These are phyloP conservation scores for Hypsizygus marmoreus DNA, from an alignment of 768 basidiomycete species.

Conservation along the genomic window DNA sequence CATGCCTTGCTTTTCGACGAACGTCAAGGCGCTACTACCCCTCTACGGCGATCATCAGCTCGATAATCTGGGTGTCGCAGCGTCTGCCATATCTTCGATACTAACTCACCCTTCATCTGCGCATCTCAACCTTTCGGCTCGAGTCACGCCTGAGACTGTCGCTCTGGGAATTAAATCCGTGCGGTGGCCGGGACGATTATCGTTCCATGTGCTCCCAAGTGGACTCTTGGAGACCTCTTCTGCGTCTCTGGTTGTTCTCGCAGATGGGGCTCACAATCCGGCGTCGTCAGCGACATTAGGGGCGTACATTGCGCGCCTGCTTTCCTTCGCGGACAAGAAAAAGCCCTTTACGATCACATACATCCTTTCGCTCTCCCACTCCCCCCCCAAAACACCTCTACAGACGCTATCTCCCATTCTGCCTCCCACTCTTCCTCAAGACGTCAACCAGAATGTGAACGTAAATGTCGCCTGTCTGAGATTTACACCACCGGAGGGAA, in stretches of 20 bases:
- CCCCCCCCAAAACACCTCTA: slow-evolving; percentile 79
- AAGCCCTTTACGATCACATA: slow-evolving; percentile 54
- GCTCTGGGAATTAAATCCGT: slow-evolving; percentile 57
- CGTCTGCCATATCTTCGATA: slow-evolving; percentile 61
- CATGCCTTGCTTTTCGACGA: slow-evolving; percentile 45
- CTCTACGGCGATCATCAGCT: slow-evolving; percentile 85
- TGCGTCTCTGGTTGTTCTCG: slow-evolving; percentile 51
- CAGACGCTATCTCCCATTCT: slow-evolving; percentile 75
- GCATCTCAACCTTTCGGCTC: slow-evolving; percentile 22
- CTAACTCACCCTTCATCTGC: slow-evolving; percentile 39
- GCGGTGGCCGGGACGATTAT: slow-evolving; percentile 83
- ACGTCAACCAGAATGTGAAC: slow-evolving; percentile 30
- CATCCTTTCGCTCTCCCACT: slow-evolving; percentile 81
- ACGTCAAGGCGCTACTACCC: slow-evolving; percentile 55
- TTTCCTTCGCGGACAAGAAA: slow-evolving; percentile 19
- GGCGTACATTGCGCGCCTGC: slow-evolving; percentile 55
- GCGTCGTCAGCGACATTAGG: slow-evolving; percentile 72
- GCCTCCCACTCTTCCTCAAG: slow-evolving; percentile 32
- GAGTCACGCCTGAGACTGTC: slow-evolving; percentile 54
- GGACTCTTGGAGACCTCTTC: slow-evolving; percentile 14
- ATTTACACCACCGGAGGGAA: slow-evolving; percentile 81
- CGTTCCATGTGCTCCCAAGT: slow-evolving; percentile 52
- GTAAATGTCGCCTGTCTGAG: slow-evolving; percentile 53
- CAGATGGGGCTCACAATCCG: slow-evolving; percentile 94
- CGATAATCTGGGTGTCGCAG: slow-evolving; percentile 76